These are phyloP conservation scores for Cucurbitaria berberidis DNA, from an alignment of 2,329 filamentous ascomycete species.

Conservation along the genomic window DNA sequence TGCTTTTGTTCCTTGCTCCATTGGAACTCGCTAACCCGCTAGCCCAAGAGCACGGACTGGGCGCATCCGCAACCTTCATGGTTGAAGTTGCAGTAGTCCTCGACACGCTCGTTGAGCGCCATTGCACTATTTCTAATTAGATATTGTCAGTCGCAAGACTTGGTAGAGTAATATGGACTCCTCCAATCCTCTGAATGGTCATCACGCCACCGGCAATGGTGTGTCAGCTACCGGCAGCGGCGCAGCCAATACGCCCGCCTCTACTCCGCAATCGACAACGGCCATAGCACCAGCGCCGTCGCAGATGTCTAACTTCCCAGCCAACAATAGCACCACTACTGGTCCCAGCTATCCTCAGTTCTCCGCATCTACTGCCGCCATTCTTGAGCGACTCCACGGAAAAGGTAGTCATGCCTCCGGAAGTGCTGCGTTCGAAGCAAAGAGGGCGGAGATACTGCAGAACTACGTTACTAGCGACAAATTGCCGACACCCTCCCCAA, in stretches of 20 bases:
- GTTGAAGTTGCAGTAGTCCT: no score
- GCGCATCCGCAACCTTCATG: neutral
- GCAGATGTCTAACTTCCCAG: constrained; percentile 32
- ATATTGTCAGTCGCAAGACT: constrained; percentile 20
- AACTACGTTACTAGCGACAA: constrained; percentile 55
- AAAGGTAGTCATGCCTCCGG: constrained; percentile 43
- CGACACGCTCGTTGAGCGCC: neutral
- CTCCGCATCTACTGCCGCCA: constrained; percentile 51
- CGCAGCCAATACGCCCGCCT: constrained; percentile 26
- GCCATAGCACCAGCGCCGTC: constrained; percentile 33
- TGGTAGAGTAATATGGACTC: constrained; percentile 24
- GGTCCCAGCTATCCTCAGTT: constrained; percentile 38
- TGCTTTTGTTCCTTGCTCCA: no score
- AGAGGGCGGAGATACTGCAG: constrained; percentile 54
- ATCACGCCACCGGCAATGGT: constrained; percentile 24
- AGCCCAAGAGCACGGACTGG: neutral
- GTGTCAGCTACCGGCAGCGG: constrained; percentile 20
- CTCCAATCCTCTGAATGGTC: constrained; percentile 9
- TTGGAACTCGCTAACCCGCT: neutral
- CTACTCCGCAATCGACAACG: constrained; percentile 23
- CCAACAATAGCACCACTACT: constrained; percentile 18
- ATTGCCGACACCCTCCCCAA: constrained; percentile 47
- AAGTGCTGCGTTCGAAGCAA: constrained; percentile 53
- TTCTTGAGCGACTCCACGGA: constrained; percentile 48
- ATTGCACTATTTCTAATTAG: constrained; percentile 11